phyloP scores from a whole-genome alignment of 441 rosid species.

The Arabidopsis lyrata region DNA sequence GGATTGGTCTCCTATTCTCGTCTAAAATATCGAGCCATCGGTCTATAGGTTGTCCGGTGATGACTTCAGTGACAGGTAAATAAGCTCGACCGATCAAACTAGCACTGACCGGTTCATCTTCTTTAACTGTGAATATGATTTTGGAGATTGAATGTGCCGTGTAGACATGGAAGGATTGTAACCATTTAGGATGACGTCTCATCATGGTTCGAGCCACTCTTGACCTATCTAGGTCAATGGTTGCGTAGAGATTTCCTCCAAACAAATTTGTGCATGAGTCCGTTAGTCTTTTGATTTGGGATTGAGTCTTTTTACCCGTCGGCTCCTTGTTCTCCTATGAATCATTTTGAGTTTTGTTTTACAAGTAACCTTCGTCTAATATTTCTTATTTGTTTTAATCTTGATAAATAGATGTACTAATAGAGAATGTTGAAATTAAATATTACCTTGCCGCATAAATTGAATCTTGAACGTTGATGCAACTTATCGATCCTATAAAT shows the following conservation, averaged over 20 bases:
- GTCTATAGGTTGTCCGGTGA: slow-evolving; percentile 41
- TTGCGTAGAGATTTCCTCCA: slow-evolving; percentile 57
- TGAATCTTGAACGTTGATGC: slow-evolving; percentile 47
- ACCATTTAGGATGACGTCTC: slow-evolving; percentile 50
- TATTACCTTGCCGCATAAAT: slow-evolving; percentile 49
- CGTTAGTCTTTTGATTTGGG: slow-evolving; percentile 52
- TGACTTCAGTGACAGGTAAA: slow-evolving; percentile 51
- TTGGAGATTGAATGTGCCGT: slow-evolving; percentile 58
- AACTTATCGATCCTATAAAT: slow-evolving; percentile 51
- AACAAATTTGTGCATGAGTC: slow-evolving; percentile 48
- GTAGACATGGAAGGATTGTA: slow-evolving; percentile 52
- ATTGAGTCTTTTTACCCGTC: slow-evolving; percentile 48
- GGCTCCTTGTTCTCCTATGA: slow-evolving; percentile 44
- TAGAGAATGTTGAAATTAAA: neutral
- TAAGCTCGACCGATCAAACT: slow-evolving; percentile 64
- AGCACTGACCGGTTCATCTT: slow-evolving; percentile 53
- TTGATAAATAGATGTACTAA: neutral
- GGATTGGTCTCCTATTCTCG: slow-evolving; percentile 42
- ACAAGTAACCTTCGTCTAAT: neutral
- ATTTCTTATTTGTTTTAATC: neutral
- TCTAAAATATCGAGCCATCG: slow-evolving; percentile 52
- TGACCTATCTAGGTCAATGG: slow-evolving; percentile 63
- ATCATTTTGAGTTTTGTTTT: neutral
- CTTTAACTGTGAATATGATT: slow-evolving; percentile 56
- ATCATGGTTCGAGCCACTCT: slow-evolving; percentile 61